Base-by-base conservation (phyloP, 306 rosid genomes). In the Trifolium subterraneum region DNA sequence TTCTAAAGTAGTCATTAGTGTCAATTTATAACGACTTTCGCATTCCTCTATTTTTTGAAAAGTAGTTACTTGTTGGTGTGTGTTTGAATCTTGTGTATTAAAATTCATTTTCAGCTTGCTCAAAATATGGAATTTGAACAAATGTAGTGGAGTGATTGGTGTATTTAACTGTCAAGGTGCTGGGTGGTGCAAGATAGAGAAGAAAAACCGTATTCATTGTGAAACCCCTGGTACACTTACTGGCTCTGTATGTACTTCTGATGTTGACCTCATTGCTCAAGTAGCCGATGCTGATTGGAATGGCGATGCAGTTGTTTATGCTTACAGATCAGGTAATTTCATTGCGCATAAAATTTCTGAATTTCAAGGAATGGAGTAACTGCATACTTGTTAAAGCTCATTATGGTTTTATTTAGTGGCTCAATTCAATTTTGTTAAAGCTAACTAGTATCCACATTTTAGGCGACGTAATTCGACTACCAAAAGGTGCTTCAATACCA, bases 101-200 rank as follows among this genome's bases (percentile, higher is more conserved):
- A 66, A 62, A 63, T 78, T 35, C 25, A 58, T 69, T 74, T 83
- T 61, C 81, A 94, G 99, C 87, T 80, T 94, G 88, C 97, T 94
- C 77, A 94, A 94, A 79, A 70, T 94, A 74, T 91, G 97, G 95
- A 91, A 89, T 65, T 19, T 91, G 78, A 91, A 91, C 85, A 81
- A 86, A 65, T 86, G 83, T 62, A 75, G 92, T 23, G 97, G 95
- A 36, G 94, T 91, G 27, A 84, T 89, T 68, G 95, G 97, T 55
- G 92, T 86, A 14, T 91, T 87, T 73, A 91, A 91, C 71, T 89
- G 95, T 78, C 97, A 91, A 86, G 97, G 95, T 36, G 95, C 95
- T 12, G 97, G 91, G 15, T 91, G 97, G 95, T 87, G 97, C 87
- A 89, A 88, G 79, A 44, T 81, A 60, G 65, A 62, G 25, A 91